Evolutionary conservation across 2,329 filamentous ascomycete genomes (phyloP).

Genomic region (Aspergillus caelatus): DNA sequence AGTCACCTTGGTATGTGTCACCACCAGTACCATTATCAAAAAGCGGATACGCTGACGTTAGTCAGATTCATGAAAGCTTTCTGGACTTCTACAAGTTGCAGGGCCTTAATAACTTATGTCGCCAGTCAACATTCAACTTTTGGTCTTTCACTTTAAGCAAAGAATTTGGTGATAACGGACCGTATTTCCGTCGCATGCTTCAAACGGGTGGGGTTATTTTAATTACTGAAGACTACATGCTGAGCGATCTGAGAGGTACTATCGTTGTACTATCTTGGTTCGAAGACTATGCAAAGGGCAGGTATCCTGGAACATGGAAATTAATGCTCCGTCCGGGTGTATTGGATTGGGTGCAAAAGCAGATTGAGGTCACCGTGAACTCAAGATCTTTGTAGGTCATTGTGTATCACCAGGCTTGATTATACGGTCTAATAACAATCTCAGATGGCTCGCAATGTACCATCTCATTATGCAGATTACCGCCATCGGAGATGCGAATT

Average conservation of each 20-base stretch:
- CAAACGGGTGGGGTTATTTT: slow-evolving; percentile 41
- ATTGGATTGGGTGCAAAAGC: slow-evolving; percentile 35
- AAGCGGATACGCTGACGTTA: slow-evolving; percentile 11
- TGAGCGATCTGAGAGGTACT: slow-evolving; percentile 31
- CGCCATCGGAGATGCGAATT: background rate
- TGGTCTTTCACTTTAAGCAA: slow-evolving; percentile 38
- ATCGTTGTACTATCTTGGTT: slow-evolving; percentile 44
- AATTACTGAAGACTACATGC: slow-evolving; percentile 45
- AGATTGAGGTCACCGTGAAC: slow-evolving; percentile 18
- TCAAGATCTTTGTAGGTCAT: slow-evolving; percentile 24
- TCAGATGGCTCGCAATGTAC: slow-evolving; percentile 32
- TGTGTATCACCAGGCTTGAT: background rate
- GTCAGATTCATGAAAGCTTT: slow-evolving; percentile 43
- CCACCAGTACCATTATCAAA: slow-evolving; percentile 5
- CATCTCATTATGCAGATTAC: slow-evolving; percentile 28
- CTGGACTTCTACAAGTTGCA: slow-evolving; percentile 32
- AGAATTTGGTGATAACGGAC: slow-evolving; percentile 22
- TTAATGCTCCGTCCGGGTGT: slow-evolving; percentile 43
- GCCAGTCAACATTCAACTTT: slow-evolving; percentile 29
- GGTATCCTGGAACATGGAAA: slow-evolving; percentile 37
- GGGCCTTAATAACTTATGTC: slow-evolving; percentile 27
- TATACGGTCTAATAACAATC: background rate
- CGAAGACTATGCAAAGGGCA: slow-evolving; percentile 20
- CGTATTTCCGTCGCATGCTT: slow-evolving; percentile 41
- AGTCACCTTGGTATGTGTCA: slow-evolving; percentile 40